Percentiles rank a stretch among this genome's conserved stretches.
phyloP scores from a whole-genome alignment of 257 asterid species.

The Nicotiana benthamiana region DNA sequence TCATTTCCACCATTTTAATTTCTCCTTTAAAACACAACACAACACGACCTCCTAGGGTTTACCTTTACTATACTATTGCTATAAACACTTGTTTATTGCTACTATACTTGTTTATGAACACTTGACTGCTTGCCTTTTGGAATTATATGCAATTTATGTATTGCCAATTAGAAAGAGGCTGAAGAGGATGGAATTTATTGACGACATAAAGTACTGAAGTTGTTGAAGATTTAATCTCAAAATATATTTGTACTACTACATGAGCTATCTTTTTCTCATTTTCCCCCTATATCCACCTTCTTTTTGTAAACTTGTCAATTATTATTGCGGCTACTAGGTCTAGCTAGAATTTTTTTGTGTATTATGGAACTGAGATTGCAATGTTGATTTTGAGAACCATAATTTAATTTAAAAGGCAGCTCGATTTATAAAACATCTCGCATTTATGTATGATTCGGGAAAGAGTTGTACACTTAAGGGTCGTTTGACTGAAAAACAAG shows the following conservation, averaged over 20 bases:
- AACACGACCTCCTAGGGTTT: conserved; percentile 18
- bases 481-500: too few species aligned
- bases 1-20: background rate
- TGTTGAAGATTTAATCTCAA: background rate
- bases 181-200: background rate
- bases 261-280: background rate
- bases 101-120: background rate
- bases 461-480: too few species aligned
- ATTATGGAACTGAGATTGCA: background rate
- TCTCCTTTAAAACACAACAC: background rate
- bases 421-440: fast-evolving
- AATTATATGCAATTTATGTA: conserved; percentile 13
- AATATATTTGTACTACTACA: background rate
- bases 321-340: background rate
- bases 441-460: too few species aligned
- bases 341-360: background rate
- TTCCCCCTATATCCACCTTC: background rate
- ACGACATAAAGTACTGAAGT: conserved; percentile 9
- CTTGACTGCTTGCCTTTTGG: conserved; percentile 29
- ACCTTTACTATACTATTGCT: background rate
- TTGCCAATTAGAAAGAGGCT: conserved; percentile 1
- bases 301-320: background rate
- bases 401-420: too few species aligned
- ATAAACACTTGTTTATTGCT: background rate
- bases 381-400: background rate